phyloP scores from a whole-genome alignment of 2,329 filamentous ascomycete genomes.

The Stagonosporopsis chrysanthemi region DNA sequence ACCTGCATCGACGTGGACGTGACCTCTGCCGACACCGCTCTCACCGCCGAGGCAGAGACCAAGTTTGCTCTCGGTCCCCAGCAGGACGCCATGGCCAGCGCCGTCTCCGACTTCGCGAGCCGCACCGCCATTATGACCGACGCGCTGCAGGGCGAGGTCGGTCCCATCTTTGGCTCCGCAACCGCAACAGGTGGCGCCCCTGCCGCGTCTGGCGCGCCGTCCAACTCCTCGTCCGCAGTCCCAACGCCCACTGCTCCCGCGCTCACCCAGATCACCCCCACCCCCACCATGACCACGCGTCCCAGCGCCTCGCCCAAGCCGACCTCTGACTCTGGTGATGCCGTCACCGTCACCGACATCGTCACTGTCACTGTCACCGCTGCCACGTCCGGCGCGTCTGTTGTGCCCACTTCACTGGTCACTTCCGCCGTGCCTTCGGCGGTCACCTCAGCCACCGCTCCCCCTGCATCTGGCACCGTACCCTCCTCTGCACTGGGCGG shows the following conservation, averaged over 20 bases:
- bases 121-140: conserved; percentile 51
- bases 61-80: conserved; percentile 42
- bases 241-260: conserved; percentile 11
- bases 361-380: conserved; percentile 38
- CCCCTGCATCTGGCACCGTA: not conserved
- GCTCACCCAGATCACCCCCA: conserved; percentile 17
- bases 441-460: not conserved
- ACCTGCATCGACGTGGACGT: conserved; percentile 65
- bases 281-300: conserved; percentile 28
- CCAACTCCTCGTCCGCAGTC: conserved; percentile 7
- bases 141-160: conserved; percentile 37
- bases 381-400: not conserved
- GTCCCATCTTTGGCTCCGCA: conserved; percentile 31
- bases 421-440: not conserved
- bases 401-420: not conserved
- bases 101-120: conserved; percentile 50
- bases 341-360: conserved; percentile 37
- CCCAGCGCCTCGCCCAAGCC: conserved; percentile 24
- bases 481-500: conserved; percentile 5
- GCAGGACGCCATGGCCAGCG: conserved; percentile 53
- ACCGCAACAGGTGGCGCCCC: conserved; percentile 15
- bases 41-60: conserved; percentile 25
- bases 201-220: conserved; percentile 6
- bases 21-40: conserved; percentile 37
- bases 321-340: conserved; percentile 8